Percentiles rank a stretch among this genome's conserved stretches.
These are phyloP conservation scores for Epichloe hybrida DNA, from an alignment of 2,329 filamentous ascomycete species.

Conservation along the genomic window DNA sequence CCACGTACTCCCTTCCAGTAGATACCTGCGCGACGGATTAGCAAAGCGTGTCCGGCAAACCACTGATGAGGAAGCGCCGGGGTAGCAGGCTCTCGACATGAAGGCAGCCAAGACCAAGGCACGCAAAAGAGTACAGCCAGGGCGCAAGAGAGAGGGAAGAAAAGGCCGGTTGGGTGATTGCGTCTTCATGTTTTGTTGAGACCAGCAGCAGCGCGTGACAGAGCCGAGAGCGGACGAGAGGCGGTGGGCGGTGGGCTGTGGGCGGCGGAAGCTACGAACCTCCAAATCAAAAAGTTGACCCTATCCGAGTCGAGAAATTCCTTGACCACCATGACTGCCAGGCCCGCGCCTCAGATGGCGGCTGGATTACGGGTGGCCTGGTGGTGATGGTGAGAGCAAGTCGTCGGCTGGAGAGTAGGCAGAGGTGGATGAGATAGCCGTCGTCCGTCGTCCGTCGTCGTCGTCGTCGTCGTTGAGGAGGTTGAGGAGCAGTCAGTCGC, in stretches of 20 bases:
- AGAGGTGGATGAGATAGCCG: background rate
- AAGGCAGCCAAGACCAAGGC: slow-evolving; percentile 9
- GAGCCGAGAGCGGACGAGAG: background rate
- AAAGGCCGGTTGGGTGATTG: slow-evolving; percentile 1
- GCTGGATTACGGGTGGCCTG: slow-evolving; percentile 15
- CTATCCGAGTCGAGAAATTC: slow-evolving; percentile 52
- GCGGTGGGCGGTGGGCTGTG: slow-evolving; percentile 4
- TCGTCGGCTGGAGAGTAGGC: background rate
- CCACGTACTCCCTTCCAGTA: slow-evolving; percentile 49
- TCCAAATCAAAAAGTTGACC: slow-evolving; percentile 60
- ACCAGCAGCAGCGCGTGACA: background rate
- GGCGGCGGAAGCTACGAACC: slow-evolving; percentile 34
- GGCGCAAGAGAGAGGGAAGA: slow-evolving; percentile 4
- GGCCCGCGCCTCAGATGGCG: slow-evolving; percentile 19
- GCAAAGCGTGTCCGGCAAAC: slow-evolving; percentile 1
- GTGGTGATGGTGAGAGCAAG: background rate
- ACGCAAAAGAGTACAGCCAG: slow-evolving; percentile 2
- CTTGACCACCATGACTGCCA: slow-evolving; percentile 35
- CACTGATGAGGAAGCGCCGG: slow-evolving; percentile 6
- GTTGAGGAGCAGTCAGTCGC: background rate
- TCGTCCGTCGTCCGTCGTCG: slow-evolving; percentile 2
- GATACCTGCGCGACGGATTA: slow-evolving; percentile 30
- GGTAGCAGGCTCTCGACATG: slow-evolving; percentile 1
- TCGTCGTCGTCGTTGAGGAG: slow-evolving; percentile 2
- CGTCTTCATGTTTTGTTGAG: background rate